A percentile compares a stretch with the other conserved stretches of the same genome.
phyloP scores from a whole-genome alignment of 2,329 filamentous ascomycete genomes.

The Paecilomyces sp. region DNA sequence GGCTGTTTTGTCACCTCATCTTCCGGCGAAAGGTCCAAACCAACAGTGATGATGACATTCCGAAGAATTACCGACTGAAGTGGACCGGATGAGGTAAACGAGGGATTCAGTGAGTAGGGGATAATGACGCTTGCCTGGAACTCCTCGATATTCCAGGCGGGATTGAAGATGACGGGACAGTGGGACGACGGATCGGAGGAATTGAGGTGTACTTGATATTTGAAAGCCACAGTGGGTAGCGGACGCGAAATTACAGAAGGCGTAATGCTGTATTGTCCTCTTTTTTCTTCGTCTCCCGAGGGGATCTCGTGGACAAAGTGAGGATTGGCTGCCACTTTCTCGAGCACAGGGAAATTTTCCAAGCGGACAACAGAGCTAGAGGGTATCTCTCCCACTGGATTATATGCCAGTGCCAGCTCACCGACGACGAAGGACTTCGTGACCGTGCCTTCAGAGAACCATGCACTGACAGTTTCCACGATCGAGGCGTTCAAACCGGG shows the following conservation, averaged over 20 bases:
- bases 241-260: slow-evolving; percentile 64
- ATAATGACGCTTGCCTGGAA: slow-evolving; percentile 82
- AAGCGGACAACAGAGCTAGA: slow-evolving; percentile 62
- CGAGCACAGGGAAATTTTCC: slow-evolving; percentile 79
- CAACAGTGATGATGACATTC: slow-evolving; percentile 67
- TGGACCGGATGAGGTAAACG: slow-evolving; percentile 43
- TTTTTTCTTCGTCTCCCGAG: slow-evolving; percentile 44
- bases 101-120: slow-evolving; percentile 75
- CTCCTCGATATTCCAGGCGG: slow-evolving; percentile 75
- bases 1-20: slow-evolving; percentile 40
- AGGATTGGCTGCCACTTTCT: slow-evolving; percentile 89
- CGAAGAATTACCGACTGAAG: slow-evolving; percentile 52
- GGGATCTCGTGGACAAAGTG: slow-evolving; percentile 71
- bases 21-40: slow-evolving; percentile 32
- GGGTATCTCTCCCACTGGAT: slow-evolving; percentile 34
- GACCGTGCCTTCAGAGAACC: slow-evolving; percentile 67
- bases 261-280: slow-evolving; percentile 75
- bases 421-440: slow-evolving; percentile 71
- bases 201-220: slow-evolving; percentile 78
- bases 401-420: slow-evolving; percentile 83
- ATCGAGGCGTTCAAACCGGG: slow-evolving; percentile 81
- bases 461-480: slow-evolving; percentile 83
- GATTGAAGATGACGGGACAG: slow-evolving; percentile 65
- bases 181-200: slow-evolving; percentile 49
- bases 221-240: slow-evolving; percentile 67